Base-by-base conservation (phyloP, 140 eudicot species). In the Ambrosia hybrid region DNA sequence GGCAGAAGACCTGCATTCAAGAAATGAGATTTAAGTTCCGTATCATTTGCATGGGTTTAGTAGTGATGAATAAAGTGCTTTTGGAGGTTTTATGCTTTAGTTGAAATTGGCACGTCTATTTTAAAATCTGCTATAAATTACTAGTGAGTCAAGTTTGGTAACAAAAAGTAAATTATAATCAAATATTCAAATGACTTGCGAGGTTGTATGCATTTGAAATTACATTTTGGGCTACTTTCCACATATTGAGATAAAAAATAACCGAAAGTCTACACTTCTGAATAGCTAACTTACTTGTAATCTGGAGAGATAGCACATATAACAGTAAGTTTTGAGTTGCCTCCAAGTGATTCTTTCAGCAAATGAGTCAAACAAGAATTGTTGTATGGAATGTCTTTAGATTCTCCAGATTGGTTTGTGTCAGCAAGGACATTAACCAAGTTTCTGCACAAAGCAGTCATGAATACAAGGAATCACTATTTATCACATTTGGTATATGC, bases 301-400 rank as follows among this genome's bases (percentile, higher is more conserved):
- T 88, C 97, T 59, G 99, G 91, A 66, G 92, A 83, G 73, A 94
- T 82, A 75, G 90, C 78, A 80, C 99, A 90, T 73, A 94, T 78
- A 76, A 94, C 85, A 56, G 96, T 84, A 80, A 90, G 95, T 78
- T 94, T 94, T 65, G 96, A 87, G 73, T 94, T 94, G 77, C 99
- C 99, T 37, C 99, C 99, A 59, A 94, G 92, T 61, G 99, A 83
- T 78, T 94, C 96, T 71, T 82, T 84, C 74, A 94, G 73, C 52
- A 94, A 72, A 71, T 86, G 96, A 36, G 97, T 94, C 76, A 94
- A 80, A 78, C 90, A 80, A 39, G 99, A 94, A 78, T 73, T 83
- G 76, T 70, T 85, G 46, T 90, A 91, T 14, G 89, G 88, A 71
- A 83, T 68, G 56, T 65, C 83, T 53, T 80, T 84, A 9, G 85